Base-by-base conservation (phyloP, 78 protist species). In the Tieghemostelium lacteum region DNA sequence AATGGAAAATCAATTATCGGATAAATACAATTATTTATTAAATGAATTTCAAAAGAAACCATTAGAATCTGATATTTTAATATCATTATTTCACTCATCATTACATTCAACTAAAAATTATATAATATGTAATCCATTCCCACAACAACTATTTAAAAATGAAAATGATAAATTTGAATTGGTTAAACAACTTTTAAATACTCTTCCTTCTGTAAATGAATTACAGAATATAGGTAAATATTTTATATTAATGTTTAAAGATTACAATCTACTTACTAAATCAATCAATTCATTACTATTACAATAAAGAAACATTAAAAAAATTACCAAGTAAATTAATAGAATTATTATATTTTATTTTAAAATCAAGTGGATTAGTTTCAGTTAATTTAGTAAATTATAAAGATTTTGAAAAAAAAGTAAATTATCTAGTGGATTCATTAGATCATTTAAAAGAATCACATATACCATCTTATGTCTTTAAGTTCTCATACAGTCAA, bases 91-190 rank as follows among this genome's bases (percentile, higher is more conserved):
- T 19, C 40, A 80, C n/a, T 19, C 37, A 12, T 54, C 88, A 2
- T 34, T 72, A 3, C 29, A 36, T 22, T 60, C 74, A 34, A 24
- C 45, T 19, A 65, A 72, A 28, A 65, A 40, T 19, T 26, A 54
- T 29, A 24, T 22, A 36, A 20, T 80, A 55, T 67, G 76, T 40
- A 72, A 80, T 17, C 88, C 88, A n/a, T 80, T 80, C 7, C 88
- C 88, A 28, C 33, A 36, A 28, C 20, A 1, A 2, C 12, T 12
- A 49, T 52, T 72, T 19, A 72, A 49, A 31, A 26, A 67, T 42
- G 42, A 72, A 50, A 55, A 52, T 29, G 36, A 80, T n/a, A 22
- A 66, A 14, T 36, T 80, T 67, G 88, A 80, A 42, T n/a, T 19
- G 24, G 14, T 80, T 22, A 26, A 39, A 62, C 17, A 58, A 67